Percentiles rank a stretch among this genome's conserved stretches.
Conservation (phyloP, 805 yeast species). For the Candida insectorum region DNA sequence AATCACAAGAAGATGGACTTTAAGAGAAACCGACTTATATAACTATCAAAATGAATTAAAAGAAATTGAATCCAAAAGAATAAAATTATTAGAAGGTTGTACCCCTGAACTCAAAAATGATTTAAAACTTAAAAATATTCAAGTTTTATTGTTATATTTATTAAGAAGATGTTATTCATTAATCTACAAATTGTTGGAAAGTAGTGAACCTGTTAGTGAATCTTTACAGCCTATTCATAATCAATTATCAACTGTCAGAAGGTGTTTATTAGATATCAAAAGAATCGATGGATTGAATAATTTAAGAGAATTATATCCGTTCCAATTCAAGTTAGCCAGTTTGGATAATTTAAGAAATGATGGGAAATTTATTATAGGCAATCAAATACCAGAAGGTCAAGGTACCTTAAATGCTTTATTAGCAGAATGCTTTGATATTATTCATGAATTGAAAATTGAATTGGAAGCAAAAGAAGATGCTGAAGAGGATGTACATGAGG, state of each 20-base stretch:
- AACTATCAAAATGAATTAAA: slow-evolving; percentile 72
- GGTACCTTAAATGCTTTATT: slow-evolving; percentile 88
- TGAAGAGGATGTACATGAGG: slow-evolving; percentile 3
- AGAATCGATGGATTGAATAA: slow-evolving; percentile 89
- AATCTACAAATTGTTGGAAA: slow-evolving; percentile 82
- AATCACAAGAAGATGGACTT: slow-evolving; percentile 94
- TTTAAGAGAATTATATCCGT: slow-evolving; percentile 89
- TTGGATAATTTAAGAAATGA: slow-evolving; percentile 83
- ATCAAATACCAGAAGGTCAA: slow-evolving; percentile 95
- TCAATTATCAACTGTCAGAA: slow-evolving; percentile 85
- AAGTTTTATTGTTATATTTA: slow-evolving; percentile 62
- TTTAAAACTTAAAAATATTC: slow-evolving; percentile 31
- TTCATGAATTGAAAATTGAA: slow-evolving; percentile 86
- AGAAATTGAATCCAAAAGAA: slow-evolving; percentile 69
- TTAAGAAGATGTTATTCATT: slow-evolving; percentile 88
- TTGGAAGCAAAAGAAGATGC: slow-evolving; percentile 59
- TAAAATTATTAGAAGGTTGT: slow-evolving; percentile 26
- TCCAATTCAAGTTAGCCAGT: slow-evolving; percentile 89
- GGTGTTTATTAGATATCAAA: slow-evolving; percentile 85
- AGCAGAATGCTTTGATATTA: slow-evolving; percentile 91
- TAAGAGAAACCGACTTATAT: slow-evolving; percentile 92
- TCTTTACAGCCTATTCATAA: slow-evolving; percentile 91
- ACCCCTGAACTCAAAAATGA: slow-evolving; percentile 10
- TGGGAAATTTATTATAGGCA: slow-evolving; percentile 87
- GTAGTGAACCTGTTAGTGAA: slow-evolving; percentile 94